Conservation (phyloP, 345 rosid genomes). For the Syzygium oleosum region DNA sequence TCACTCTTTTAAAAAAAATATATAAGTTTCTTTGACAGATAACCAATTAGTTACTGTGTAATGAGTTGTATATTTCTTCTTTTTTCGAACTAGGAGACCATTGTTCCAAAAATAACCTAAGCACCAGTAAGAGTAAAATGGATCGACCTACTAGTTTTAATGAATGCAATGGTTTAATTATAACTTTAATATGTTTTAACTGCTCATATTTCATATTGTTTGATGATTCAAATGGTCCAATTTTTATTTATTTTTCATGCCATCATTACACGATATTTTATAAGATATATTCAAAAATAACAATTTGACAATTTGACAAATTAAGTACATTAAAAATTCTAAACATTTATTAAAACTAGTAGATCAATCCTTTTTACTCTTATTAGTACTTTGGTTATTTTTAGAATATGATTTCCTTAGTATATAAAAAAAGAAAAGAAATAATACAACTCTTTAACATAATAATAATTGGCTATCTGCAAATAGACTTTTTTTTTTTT, state of each 20-base stretch:
- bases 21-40: background rate
- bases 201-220: background rate
- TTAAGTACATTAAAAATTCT: no score
- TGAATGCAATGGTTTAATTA: background rate
- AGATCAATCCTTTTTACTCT: no score
- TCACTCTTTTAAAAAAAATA: background rate
- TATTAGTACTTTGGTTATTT: no score
- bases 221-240: background rate
- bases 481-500: background rate
- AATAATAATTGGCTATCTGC: background rate
- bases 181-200: background rate
- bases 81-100: background rate
- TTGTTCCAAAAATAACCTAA: background rate
- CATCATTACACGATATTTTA: background rate
- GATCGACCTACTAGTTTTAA: background rate
- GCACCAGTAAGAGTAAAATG: background rate
- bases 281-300: no score
- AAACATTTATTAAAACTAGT: no score
- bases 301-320: no score
- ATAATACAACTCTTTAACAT: background rate
- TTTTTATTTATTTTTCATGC: background rate
- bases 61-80: background rate
- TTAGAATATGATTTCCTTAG: background rate
- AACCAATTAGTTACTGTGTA: background rate
- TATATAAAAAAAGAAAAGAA: background rate